phyloP scores from a whole-genome alignment of 208 protist genomes.

The Chromosphaera perkinsii region DNA sequence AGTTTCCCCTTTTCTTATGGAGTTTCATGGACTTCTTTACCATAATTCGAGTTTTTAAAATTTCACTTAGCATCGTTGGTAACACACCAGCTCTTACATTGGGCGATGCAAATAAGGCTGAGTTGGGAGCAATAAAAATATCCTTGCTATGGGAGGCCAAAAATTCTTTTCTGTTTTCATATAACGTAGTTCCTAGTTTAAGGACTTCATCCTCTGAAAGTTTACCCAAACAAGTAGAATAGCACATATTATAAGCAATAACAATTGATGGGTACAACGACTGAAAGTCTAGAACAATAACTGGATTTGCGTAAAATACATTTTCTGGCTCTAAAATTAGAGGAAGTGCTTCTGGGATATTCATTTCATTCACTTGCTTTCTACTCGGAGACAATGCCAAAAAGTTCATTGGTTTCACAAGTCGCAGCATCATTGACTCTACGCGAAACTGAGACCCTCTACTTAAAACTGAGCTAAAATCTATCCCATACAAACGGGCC shows the following conservation, averaged over 20 bases:
- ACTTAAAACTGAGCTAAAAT: conserved; percentile 57
- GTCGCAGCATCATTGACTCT: conserved; percentile 59
- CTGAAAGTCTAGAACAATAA: conserved; percentile 80
- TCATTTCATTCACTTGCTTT: conserved; percentile 41
- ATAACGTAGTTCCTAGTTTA: no score
- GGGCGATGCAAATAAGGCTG: conserved; percentile 24
- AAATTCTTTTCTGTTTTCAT: neutral
- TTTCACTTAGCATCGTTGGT: conserved; percentile 60
- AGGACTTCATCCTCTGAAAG: no score
- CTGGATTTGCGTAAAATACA: conserved; percentile 53
- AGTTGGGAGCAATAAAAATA: conserved; percentile 31
- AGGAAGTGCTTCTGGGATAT: conserved; percentile 54
- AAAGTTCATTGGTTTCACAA: conserved; percentile 64
- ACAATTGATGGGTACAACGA: conserved; percentile 78
- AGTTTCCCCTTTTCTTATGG: neutral
- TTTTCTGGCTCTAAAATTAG: conserved; percentile 66
- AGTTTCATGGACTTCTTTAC: conserved; percentile 62
- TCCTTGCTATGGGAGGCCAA: neutral
- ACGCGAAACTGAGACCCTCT: conserved; percentile 69
- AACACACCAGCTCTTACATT: conserved; percentile 50
- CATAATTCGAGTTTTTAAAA: conserved; percentile 64
- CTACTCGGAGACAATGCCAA: conserved; percentile 55
- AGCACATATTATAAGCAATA: conserved; percentile 81
- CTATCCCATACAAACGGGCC: conserved; percentile 67
- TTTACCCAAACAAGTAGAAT: conserved; percentile 71